A percentile compares a stretch with the other conserved stretches of the same genome.
Conservation (phyloP, 2,329 filamentous ascomycete genomes). For the Xylaria digitata region DNA sequence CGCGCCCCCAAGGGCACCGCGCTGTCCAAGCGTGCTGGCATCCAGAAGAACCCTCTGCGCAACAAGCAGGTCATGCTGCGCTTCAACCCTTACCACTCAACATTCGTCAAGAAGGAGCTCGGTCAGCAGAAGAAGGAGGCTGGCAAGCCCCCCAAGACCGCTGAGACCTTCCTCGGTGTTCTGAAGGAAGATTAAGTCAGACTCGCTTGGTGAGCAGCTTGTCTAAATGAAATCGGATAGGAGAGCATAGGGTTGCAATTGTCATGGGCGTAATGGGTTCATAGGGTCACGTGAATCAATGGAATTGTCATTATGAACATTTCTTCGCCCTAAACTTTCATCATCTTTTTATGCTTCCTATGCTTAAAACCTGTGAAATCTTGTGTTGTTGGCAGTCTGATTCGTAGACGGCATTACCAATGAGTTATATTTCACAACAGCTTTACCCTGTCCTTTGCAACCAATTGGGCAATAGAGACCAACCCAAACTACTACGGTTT, state of each 20-base stretch:
- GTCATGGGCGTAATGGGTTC: conserved; percentile 51
- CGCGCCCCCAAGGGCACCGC: conserved; percentile 90
- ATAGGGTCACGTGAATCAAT: conserved; percentile 51
- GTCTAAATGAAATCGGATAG: conserved; percentile 43
- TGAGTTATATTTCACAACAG: too few species aligned
- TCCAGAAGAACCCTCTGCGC: conserved; percentile 99
- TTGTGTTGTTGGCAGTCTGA: not conserved
- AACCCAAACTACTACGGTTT: not conserved
- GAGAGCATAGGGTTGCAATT: conserved; percentile 44
- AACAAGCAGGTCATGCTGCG: conserved; percentile 99
- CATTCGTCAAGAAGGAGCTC: conserved; percentile 87
- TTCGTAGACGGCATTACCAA: too few species aligned
- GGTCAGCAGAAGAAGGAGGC: conserved; percentile 74
- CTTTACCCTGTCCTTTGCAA: not conserved
- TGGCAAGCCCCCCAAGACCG: conserved; percentile 66
- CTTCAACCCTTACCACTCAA: conserved; percentile 96
- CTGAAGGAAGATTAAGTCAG: conserved; percentile 49
- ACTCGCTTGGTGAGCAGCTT: conserved; percentile 53
- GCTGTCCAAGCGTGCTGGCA: conserved; percentile 86
- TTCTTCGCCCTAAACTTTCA: conserved; percentile 29
- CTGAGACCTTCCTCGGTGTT: conserved; percentile 48
- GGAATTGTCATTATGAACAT: conserved; percentile 48
- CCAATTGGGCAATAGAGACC: not conserved
- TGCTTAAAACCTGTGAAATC: conserved; percentile 8
- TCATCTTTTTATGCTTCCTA: not conserved